Evolutionary conservation across 306 rosid species (phyloP), one percentile per base, ranked within the genome.

Genomic region (Pueraria montana): DNA sequence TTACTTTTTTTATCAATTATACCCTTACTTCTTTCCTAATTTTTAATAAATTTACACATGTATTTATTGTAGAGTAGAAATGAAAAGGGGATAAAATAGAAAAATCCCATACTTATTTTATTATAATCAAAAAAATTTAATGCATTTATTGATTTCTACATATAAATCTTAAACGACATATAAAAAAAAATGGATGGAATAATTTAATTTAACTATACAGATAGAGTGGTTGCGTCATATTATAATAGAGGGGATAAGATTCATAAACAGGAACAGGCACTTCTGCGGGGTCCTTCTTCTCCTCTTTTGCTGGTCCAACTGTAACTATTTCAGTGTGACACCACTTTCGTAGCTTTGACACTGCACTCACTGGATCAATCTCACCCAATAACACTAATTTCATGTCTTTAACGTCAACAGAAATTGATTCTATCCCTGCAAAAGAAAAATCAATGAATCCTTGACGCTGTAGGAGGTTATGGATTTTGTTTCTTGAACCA

Each of bases 371-470:
- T 5, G 97, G 86, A 88, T 93, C 95, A 38, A 91, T 48, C 3
- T 87, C 85, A 20, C 97, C 97, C 0, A 61, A 81, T 76, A 90
- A 81, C 0, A 91, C 89, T 84, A 93, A n/a, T 53, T 91, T 91
- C 88, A 77, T 71, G 70, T 84, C 88, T 69, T 87, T 83, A 79
- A 79, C 43, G 34, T 91, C 94, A 86, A 89, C 49, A 2, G 88
- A 76, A 11, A 93, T 82, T 61, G 95, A 93, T 8, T 81, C 89
- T 9, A 93, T 76, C 52, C 97, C 97, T 93, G 83, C 76, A 24
- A 24, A 43, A 46, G 10, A 5, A 5, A 4, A 20, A 4, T 17
- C 32, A 27, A 1, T 27, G 32, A 27, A 1, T 27, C 32, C 1
- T 27, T 27, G 32, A 27, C 3, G 32, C 32, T 27, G 32, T 3